Conservation (phyloP, 495 filamentous ascomycete species). For the Neurospora sp. region DNA sequence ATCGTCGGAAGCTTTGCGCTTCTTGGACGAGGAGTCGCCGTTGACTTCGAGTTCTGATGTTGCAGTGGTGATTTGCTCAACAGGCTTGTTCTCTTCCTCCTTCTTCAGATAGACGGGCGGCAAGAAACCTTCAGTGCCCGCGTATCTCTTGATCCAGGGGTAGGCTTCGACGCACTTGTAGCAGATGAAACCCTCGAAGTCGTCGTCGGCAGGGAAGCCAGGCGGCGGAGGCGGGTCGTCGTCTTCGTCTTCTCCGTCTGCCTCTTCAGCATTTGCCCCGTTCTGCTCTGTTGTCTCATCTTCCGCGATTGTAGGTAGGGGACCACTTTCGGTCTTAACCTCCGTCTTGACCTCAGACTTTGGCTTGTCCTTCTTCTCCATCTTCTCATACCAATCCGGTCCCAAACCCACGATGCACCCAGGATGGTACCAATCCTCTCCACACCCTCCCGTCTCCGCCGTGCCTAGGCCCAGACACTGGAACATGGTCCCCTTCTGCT, state of each 20-base stretch:
- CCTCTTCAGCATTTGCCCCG: conserved; percentile 9
- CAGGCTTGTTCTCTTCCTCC: conserved; percentile 4
- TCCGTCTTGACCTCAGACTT: conserved; percentile 6
- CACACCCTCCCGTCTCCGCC: conserved; percentile 74
- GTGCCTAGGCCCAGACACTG: conserved; percentile 86
- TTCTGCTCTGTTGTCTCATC: conserved; percentile 16
- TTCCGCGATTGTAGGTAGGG: conserved; percentile 31
- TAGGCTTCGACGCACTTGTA: conserved; percentile 84
- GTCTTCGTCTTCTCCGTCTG: conserved; percentile 28
- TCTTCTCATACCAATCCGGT: conserved; percentile 44
- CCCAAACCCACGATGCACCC: conserved; percentile 80
- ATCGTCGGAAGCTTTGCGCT: conserved; percentile 66
- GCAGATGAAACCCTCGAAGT: conserved; percentile 84
- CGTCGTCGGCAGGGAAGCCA: conserved; percentile 79
- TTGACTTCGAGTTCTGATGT: not conserved
- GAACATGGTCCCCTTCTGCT: conserved; percentile 97
- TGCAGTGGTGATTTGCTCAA: not conserved
- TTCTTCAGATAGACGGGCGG: conserved; percentile 46
- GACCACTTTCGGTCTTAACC: not conserved
- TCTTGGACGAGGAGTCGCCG: conserved; percentile 39
- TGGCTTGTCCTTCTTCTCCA: conserved; percentile 29
- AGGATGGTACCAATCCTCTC: conserved; percentile 99
- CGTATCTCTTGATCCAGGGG: conserved; percentile 89
- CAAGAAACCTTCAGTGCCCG: conserved; percentile 73
- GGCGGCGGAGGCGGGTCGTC: conserved; percentile 54